Evolutionary conservation across 2,329 filamentous ascomycete species (phyloP).

Genomic region (Fusarium proliferatum): DNA sequence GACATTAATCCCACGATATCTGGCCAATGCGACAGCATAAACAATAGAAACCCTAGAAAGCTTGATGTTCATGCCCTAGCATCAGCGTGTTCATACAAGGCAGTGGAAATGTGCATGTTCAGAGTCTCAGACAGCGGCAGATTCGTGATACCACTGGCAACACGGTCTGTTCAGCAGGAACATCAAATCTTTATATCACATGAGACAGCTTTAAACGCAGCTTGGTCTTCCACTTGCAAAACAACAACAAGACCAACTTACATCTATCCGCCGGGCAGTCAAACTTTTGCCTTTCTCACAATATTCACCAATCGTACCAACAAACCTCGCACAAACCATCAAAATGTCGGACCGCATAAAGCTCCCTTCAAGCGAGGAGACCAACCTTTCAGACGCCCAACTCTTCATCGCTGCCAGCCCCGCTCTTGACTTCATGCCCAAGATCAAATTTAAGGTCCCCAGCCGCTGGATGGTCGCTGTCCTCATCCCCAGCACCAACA

Average conservation of each 20-base stretch:
- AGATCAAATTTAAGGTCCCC: neutral
- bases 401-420: neutral
- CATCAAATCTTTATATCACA: accelerated
- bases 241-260: no score
- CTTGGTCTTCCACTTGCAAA: neutral
- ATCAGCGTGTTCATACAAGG: neutral
- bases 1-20: neutral
- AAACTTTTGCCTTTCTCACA: neutral
- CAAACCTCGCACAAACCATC: neutral
- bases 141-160: neutral
- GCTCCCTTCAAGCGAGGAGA: neutral
- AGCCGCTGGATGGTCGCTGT: neutral
- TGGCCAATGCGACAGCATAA: neutral
- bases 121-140: no score
- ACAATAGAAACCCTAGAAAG: neutral
- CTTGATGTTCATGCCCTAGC: neutral
- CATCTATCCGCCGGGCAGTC: no score
- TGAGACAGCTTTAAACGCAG: neutral
- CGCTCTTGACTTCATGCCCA: neutral
- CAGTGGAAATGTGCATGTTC: neutral
- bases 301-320: neutral
- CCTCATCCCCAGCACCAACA: neutral
- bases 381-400: neutral
- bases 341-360: neutral
- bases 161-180: accelerated